Percentiles rank a stretch among this genome's conserved stretches.
phyloP scores from a whole-genome alignment of 371 early-diverging fungal species.

The Apophysomyces ossiformis region DNA sequence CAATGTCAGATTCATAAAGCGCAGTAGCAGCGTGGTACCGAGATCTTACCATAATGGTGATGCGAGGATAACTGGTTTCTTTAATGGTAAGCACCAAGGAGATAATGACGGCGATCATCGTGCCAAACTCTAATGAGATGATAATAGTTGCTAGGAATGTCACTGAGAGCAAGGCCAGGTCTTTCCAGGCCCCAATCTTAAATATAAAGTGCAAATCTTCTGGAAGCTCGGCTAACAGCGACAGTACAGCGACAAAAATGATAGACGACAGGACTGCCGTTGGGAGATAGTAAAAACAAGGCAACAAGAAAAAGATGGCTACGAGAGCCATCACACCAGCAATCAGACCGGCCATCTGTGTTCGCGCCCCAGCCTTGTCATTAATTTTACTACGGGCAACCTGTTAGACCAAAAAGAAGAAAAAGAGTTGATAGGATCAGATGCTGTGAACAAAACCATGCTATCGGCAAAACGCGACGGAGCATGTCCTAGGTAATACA shows the following conservation, averaged over 20 bases:
- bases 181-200: conserved; percentile 85
- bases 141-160: conserved; percentile 85
- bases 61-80: conserved; percentile 82
- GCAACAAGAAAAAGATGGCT: conserved; percentile 79
- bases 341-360: conserved; percentile 87
- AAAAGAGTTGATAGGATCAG: background rate
- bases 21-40: too few relatives aligned
- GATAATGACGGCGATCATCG: conserved; percentile 82
- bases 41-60: conserved; percentile 64
- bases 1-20: background rate
- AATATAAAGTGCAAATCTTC: conserved; percentile 85
- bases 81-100: conserved; percentile 89
- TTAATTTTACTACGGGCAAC: conserved; percentile 89
- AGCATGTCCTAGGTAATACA: conserved; percentile 29
- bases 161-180: conserved; percentile 76
- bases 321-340: conserved; percentile 75
- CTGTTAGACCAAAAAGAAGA: conserved; percentile 18
- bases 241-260: conserved; percentile 85
- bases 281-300: conserved; percentile 86
- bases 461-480: conserved; percentile 56
- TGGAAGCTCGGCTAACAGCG: conserved; percentile 79
- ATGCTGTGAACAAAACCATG: background rate
- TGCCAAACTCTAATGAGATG: conserved; percentile 90
- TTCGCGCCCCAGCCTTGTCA: conserved; percentile 85
- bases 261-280: conserved; percentile 84